Evolutionary conservation across 2,329 filamentous ascomycete species (phyloP), one percentile per base, ranked within the genome.

Genomic region (Botrytis hyacinthi): DNA sequence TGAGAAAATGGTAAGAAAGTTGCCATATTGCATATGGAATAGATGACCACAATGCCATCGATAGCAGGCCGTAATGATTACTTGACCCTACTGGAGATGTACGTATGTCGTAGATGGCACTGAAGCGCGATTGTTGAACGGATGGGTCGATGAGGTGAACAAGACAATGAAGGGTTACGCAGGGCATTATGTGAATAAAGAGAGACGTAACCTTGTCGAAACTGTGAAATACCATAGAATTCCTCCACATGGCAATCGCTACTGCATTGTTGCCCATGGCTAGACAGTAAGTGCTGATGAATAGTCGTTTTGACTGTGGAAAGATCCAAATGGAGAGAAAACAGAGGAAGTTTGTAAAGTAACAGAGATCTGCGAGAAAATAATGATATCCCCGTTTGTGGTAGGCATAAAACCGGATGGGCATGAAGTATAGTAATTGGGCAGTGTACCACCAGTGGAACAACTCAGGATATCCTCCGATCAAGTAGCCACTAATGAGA

Each of bases 141-240:
- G 90, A 89, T 1, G 88, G 83, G 0, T 92, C 83, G 20, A 94
- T 86, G 32, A 98, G 86, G 81, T 99, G 96, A 26, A 97, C 93
- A 22, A 99, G 87, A 80, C 94, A 97, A 83, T 99, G 96, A 20
- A 99, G 87, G 1, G 95, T 93, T 9, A 93, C 95, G 77, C 95
- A 97, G 1, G 96, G 96, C 95, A 99, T 99, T 80, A 99, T 97
- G 83, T 99, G 96, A 78, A 99, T 98, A 84, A 99, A 99, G n/a
- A 99, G 87, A 82, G 90, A 92, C 75, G 95, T 97, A 75, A 98
- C 94, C 83, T 99, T 99, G 86, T 99, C 96, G 83, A 99, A 91
- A 81, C 94, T 97, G 85, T 99, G 96, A 82, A 99, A 99, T 65
- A 99, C 96, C 80, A 99, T 89, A 46, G 95, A 98, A 82, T 99